Evolutionary conservation across 306 rosid species (phyloP).

Genomic region (Potentilla sterilis): DNA sequence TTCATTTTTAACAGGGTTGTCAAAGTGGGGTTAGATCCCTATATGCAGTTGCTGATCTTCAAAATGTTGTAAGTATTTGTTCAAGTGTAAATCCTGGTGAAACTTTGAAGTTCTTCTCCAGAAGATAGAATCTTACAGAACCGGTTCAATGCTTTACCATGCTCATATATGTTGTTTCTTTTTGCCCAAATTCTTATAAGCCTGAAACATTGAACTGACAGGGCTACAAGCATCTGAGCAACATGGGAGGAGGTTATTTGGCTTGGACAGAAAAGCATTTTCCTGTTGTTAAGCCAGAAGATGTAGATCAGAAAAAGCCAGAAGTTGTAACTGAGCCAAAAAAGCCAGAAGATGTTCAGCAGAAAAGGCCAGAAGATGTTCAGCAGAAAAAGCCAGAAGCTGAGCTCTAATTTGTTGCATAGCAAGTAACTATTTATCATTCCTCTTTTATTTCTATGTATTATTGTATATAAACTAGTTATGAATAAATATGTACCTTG

Average conservation of each 20-base stretch:
- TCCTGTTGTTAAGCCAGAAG: constrained; percentile 37
- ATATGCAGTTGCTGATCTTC: constrained; percentile 60
- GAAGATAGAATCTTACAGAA: background rate
- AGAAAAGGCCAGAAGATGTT: background rate
- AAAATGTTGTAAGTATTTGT: constrained; percentile 47
- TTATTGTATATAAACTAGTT: background rate
- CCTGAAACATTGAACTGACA: constrained; percentile 32
- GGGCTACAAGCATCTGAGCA: constrained; percentile 65
- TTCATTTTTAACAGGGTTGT: constrained; percentile 55
- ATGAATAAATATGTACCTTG: background rate
- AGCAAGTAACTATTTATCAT: background rate
- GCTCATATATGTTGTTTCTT: background rate
- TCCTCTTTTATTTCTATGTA: background rate
- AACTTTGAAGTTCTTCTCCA: background rate
- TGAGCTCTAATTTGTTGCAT: constrained; percentile 6
- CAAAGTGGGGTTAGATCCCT: constrained; percentile 74
- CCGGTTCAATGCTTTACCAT: background rate
- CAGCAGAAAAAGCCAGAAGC: background rate
- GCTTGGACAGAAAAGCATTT: constrained; percentile 63
- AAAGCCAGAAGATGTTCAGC: constrained; percentile 3
- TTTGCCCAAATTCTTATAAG: background rate
- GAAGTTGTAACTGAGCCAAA: background rate
- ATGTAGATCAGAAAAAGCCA: constrained; percentile 12
- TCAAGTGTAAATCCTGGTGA: background rate
- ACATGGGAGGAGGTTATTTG: constrained; percentile 78